Evolutionary conservation across 441 rosid genomes (phyloP).

Genomic region (Biscutella laevigata): DNA sequence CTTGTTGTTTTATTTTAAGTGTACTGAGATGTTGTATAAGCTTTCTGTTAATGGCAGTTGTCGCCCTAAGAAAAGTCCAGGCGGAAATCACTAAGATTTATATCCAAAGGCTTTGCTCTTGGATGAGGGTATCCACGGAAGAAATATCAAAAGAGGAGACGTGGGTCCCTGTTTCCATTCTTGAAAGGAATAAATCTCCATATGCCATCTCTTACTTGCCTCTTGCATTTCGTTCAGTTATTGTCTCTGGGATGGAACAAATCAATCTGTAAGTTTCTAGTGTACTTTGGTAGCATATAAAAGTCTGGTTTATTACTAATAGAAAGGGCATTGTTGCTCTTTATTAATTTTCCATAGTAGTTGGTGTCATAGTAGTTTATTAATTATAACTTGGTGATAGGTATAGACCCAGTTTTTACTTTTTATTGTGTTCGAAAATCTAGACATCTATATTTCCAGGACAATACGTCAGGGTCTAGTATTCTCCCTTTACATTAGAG

Average conservation of each 20-base stretch:
- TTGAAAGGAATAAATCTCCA: constrained; percentile 88
- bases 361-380: no score
- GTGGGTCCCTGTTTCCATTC: constrained; percentile 78
- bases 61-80: constrained; percentile 61
- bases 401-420: background rate
- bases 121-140: constrained; percentile 81
- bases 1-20: constrained; percentile 15
- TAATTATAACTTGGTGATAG: no score
- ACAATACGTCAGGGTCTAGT: background rate
- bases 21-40: constrained; percentile 22
- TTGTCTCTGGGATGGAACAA: constrained; percentile 81
- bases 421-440: background rate
- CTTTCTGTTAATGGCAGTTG: constrained; percentile 40
- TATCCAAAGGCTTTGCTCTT: constrained; percentile 80
- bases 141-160: constrained; percentile 71
- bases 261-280: constrained; percentile 58
- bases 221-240: constrained; percentile 64
- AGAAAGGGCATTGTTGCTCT: background rate
- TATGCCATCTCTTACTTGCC: constrained; percentile 85
- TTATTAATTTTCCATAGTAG: constrained; percentile 4
- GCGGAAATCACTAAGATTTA: constrained; percentile 83
- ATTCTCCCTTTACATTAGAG: background rate
- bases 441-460: constrained; percentile 6
- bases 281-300: background rate
- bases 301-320: background rate